Percentiles rank a stretch among this genome's conserved stretches.
Evolutionary conservation across 495 filamentous ascomycete species (phyloP).

Genomic region (Podospora australis): DNA sequence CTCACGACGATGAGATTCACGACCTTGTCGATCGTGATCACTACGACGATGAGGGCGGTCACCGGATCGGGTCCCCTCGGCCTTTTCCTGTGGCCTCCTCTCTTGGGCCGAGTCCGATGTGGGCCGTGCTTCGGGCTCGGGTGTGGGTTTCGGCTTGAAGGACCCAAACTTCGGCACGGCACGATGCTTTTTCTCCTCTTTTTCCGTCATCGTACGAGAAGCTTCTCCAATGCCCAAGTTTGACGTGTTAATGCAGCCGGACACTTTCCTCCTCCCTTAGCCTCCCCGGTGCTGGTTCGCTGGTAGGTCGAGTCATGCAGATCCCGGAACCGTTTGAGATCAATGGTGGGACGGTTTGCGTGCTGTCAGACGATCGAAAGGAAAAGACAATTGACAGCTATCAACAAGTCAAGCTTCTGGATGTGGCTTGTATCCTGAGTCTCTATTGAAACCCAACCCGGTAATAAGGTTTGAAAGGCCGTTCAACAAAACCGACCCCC

Average conservation of each 20-base stretch:
- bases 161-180: constrained; percentile 61
- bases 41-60: too few relatives aligned
- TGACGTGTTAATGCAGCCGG: neutral
- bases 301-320: neutral
- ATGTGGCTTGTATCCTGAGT: too few relatives aligned
- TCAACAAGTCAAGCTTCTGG: too few relatives aligned
- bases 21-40: neutral
- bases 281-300: neutral
- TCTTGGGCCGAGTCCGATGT: too few relatives aligned
- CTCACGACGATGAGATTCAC: neutral
- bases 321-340: neutral
- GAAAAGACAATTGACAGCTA: too few relatives aligned
- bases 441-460: too few relatives aligned
- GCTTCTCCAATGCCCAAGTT: neutral
- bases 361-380: too few relatives aligned
- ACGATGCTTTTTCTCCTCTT: constrained; percentile 23
- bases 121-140: neutral
- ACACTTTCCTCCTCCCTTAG: neutral
- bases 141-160: constrained; percentile 50
- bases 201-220: constrained; percentile 23
- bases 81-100: neutral
- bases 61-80: too few relatives aligned
- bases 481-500: too few relatives aligned
- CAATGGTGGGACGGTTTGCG: too few relatives aligned
- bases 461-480: too few relatives aligned